These are phyloP conservation scores for Ustilago lituana DNA, from an alignment of 1,284 basidiomycete species.

Conservation along the genomic window DNA sequence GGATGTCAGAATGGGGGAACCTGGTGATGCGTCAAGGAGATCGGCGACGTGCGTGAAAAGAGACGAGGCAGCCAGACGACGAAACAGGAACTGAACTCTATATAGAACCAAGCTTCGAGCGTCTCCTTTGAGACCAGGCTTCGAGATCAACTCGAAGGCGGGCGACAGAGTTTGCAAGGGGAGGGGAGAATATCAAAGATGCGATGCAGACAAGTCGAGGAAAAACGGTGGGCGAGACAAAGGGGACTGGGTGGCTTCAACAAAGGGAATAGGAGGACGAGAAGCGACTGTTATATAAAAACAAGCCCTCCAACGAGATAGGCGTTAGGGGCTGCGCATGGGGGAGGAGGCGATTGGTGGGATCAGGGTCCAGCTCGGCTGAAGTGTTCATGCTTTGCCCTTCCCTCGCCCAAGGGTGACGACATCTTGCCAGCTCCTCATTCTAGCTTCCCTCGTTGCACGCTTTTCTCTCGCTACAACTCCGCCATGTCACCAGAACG, in stretches of 20 bases:
- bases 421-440: too few species aligned
- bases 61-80: neutral
- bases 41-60: neutral
- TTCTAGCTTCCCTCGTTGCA: too few species aligned
- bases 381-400: neutral
- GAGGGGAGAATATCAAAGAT: neutral
- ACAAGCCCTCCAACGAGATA: too few species aligned
- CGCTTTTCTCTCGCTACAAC: neutral
- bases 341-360: too few species aligned
- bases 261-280: neutral
- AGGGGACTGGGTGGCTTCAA: neutral
- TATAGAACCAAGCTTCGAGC: conserved; percentile 11
- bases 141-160: conserved; percentile 26
- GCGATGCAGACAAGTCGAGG: neutral
- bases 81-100: conserved; percentile 11
- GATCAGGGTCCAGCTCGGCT: conserved; percentile 4
- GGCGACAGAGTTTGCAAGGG: neutral
- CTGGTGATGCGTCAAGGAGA: neutral
- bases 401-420: too few species aligned
- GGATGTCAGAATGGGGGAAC: conserved; percentile 11
- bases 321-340: too few species aligned
- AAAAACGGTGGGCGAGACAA: neutral
- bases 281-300: neutral
- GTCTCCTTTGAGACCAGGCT: neutral
- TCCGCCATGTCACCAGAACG: too few species aligned